Conservation (phyloP, 805 yeast species). For the Pichia insulana region DNA sequence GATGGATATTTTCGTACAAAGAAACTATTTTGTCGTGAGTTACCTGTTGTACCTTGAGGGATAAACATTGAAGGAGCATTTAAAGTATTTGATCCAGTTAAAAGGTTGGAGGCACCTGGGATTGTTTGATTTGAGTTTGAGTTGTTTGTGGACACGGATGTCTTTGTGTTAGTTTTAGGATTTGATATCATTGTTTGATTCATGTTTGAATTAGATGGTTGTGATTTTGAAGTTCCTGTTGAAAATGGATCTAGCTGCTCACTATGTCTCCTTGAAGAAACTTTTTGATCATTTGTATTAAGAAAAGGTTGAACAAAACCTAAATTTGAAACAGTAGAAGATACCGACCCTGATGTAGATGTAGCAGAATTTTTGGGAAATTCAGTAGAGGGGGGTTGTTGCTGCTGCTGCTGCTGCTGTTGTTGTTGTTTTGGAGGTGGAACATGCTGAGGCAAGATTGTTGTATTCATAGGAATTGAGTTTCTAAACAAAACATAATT, state of each 20-base stretch:
- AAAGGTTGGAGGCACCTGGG: background rate
- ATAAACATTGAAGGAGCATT: background rate
- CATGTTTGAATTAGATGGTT: background rate
- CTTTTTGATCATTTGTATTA: slow-evolving; percentile 19
- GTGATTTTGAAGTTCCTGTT: slow-evolving; percentile 17
- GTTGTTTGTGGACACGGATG: background rate
- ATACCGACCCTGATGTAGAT: background rate
- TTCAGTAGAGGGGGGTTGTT: too few relatives aligned
- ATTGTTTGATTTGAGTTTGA: background rate
- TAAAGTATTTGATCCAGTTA: background rate
- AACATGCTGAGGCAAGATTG: too few relatives aligned
- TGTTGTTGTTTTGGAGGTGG: slow-evolving; percentile 7
- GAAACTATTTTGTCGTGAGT: slow-evolving; percentile 23
- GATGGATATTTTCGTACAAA: slow-evolving; percentile 26
- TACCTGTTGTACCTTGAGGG: background rate
- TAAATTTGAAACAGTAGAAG: slow-evolving; percentile 3
- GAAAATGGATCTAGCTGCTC: slow-evolving; percentile 43
- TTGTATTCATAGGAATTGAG: too few relatives aligned
- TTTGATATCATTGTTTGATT: background rate
- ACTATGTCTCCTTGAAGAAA: slow-evolving; percentile 33
- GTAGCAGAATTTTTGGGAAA: too few relatives aligned
- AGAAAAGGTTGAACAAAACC: slow-evolving; percentile 21
- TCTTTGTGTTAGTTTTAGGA: background rate
- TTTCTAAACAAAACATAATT: background rate
- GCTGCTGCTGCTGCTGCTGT: too few relatives aligned